Evolutionary conservation across 768 basidiomycete species (phyloP).

Genomic region (Dendrothele bispora): DNA sequence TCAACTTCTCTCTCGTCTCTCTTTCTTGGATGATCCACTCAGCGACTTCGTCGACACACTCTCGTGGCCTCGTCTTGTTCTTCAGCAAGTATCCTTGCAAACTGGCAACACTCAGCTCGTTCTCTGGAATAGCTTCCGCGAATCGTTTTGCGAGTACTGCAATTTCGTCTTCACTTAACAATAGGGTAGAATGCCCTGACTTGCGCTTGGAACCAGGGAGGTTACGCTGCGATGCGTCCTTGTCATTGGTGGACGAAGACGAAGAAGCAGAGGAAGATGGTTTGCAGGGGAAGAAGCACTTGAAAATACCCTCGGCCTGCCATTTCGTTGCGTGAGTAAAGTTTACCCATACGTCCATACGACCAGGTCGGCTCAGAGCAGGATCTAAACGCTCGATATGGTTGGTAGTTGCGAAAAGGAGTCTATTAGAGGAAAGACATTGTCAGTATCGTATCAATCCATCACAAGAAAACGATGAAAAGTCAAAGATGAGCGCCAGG

Average conservation of each 20-base stretch:
- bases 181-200: conserved; percentile 58
- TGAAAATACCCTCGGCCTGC: conserved; percentile 93
- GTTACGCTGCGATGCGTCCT: conserved; percentile 64
- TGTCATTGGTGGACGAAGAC: conserved; percentile 17
- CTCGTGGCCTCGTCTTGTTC: conserved; percentile 87
- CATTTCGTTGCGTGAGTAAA: conserved; percentile 90
- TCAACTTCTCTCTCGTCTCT: conserved; percentile 80
- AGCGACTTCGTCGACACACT: conserved; percentile 78
- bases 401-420: conserved; percentile 91
- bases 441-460: no score
- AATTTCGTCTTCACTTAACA: conserved; percentile 76
- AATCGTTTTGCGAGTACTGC: conserved; percentile 78
- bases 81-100: conserved; percentile 86
- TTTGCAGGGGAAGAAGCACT: conserved; percentile 87
- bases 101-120: conserved; percentile 83
- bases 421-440: conserved; percentile 36
- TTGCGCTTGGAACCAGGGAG: conserved; percentile 69
- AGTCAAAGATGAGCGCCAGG: no score
- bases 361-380: conserved; percentile 83
- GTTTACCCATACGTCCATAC: conserved; percentile 92
- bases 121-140: conserved; percentile 80
- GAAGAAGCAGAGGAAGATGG: conserved; percentile 30
- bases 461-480: no score
- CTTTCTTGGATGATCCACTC: conserved; percentile 82
- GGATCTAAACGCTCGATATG: conserved; percentile 93